Evolutionary conservation across 176 grass and related monocot genomes (phyloP).

Genomic region (Aegilops longissima): DNA sequence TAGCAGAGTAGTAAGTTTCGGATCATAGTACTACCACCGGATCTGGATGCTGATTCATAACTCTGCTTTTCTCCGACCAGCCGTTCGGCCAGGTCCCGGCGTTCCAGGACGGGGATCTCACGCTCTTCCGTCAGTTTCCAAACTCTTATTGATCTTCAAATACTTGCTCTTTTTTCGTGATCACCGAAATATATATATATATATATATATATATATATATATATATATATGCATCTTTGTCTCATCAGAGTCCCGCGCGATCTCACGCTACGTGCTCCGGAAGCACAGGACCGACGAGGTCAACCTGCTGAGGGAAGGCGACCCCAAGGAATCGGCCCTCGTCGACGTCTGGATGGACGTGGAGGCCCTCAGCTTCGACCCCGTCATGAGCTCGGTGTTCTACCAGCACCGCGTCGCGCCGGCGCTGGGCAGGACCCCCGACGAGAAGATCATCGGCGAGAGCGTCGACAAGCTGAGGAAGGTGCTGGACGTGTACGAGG

Average conservation of each 20-base stretch:
- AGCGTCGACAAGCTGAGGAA: background rate
- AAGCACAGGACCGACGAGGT: background rate
- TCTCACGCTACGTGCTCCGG: background rate
- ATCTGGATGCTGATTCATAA: background rate
- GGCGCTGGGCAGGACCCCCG: background rate
- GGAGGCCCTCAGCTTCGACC: background rate
- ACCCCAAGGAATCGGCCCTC: background rate
- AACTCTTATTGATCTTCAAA: background rate
- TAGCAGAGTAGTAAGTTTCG: background rate
- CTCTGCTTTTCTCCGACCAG: background rate
- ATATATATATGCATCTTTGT: background rate
- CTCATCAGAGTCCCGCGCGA: background rate
- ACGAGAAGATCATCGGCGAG: background rate
- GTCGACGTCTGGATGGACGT: constrained; percentile 1
- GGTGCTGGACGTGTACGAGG: constrained; percentile 14
- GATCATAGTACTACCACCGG: background rate
- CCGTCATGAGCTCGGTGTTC: background rate
- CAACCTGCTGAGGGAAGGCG: background rate
- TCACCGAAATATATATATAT: too few relatives aligned
- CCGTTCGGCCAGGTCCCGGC: constrained; percentile 9
- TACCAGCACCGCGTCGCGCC: background rate
- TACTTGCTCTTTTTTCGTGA: background rate
- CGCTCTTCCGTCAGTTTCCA: background rate
- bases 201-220: too few relatives aligned
- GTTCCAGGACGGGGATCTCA: background rate